These are phyloP conservation scores for Botrytis fragariae DNA, from an alignment of 2,329 filamentous ascomycete genomes.

Conservation along the genomic window DNA sequence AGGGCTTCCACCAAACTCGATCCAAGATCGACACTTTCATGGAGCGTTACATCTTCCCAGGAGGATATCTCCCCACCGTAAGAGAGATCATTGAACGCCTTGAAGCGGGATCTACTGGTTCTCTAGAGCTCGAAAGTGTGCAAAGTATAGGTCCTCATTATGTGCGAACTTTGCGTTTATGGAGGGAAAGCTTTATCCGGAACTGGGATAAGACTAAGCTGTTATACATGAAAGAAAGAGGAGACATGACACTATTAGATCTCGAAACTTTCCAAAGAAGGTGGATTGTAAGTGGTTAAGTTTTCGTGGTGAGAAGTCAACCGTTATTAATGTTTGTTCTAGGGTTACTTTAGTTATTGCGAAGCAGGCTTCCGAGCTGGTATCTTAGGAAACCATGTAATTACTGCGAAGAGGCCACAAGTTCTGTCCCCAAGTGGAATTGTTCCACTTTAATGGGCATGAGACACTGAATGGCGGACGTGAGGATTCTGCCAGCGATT, in stretches of 20 bases:
- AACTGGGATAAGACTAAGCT: slow-evolving; percentile 58
- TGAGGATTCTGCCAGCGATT: neutral
- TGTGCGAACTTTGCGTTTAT: slow-evolving; percentile 61
- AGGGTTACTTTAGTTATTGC: slow-evolving; percentile 23
- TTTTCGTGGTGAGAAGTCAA: neutral
- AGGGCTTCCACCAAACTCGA: slow-evolving; percentile 21
- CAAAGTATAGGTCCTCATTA: slow-evolving; percentile 73
- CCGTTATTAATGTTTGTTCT: neutral
- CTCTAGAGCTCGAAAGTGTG: slow-evolving; percentile 60
- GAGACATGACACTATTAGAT: slow-evolving; percentile 43
- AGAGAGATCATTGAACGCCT: slow-evolving; percentile 56
- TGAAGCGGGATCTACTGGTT: slow-evolving; percentile 54
- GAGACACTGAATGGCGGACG: neutral
- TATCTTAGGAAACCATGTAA: slow-evolving; percentile 55
- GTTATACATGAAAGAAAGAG: slow-evolving; percentile 51
- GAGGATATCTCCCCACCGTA: slow-evolving; percentile 62
- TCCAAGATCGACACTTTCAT: slow-evolving; percentile 51
- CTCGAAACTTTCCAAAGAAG: slow-evolving; percentile 61
- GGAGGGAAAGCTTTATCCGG: slow-evolving; percentile 62
- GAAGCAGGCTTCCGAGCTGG: slow-evolving; percentile 49
- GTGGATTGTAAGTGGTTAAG: slow-evolving; percentile 54
- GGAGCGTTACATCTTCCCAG: slow-evolving; percentile 71
- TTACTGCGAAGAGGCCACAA: slow-evolving; percentile 19
- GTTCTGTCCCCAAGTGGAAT: neutral
- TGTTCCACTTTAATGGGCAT: neutral